Evolutionary conservation across 768 basidiomycete species (phyloP), one percentile per base, ranked within the genome.

Genomic region (Suillus paluster): DNA sequence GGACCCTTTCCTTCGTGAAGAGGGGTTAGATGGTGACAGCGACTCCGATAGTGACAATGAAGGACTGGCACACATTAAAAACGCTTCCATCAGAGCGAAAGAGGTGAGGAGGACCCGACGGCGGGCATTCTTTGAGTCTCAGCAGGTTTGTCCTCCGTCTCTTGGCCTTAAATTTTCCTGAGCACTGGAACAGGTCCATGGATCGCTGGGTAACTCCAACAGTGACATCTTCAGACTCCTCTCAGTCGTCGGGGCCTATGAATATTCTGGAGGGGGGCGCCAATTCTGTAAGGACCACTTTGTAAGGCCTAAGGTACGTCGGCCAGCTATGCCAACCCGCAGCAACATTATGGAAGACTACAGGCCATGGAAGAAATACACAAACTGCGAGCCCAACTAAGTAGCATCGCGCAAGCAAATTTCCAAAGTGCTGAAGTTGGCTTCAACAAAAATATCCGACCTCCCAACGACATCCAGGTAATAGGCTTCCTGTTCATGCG

Each of bases 361-460:
- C 21, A 98, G 96, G 93, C 95, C 0, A 99, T 99, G 96, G 93
- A 97, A 76, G 97, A 99, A 78, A 97, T 97, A 39, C 97, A 96
- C 75, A 98, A 99, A 72, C 82, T 99, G 5, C 86, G 95, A 39
- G 83, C 87, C 0, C 97, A 99, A 70, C 90, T 99, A 60, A 91
- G 86, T 68, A 85, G 84, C 61, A 95, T 99, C 49, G 92, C 97
- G 5, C 82, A 83, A 60, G 78, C 83, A n/a, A 91, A 91, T 70
- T 93, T 95, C 65, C 85, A 89, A 4, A 84, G 82, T 5, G 74
- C 81, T 5, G 81, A 89, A 58, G 77, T 84, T 2, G 85, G 83
- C 11, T 89, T 92, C 66, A 74, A 80, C 4, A 82, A 84, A 4
- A 86, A 89, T 61, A 79, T 98, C 14, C 70, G 78, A 42, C 97